A percentile compares a stretch with the other conserved stretches of the same genome.
Evolutionary conservation across 129 eudicot genomes (phyloP).

Genomic region (Sambucus nigra): DNA sequence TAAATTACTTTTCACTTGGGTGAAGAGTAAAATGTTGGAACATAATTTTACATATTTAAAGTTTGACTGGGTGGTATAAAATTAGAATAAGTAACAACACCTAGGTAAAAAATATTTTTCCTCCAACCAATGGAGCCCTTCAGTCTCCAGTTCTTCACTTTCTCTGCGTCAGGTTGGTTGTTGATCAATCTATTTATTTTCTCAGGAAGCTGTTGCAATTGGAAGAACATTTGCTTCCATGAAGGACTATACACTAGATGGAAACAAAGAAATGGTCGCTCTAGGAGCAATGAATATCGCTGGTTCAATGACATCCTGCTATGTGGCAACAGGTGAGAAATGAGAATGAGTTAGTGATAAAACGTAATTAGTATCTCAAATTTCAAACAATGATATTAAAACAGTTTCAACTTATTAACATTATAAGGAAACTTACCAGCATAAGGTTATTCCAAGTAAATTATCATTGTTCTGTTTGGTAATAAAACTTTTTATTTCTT

Average conservation of each 20-base stretch:
- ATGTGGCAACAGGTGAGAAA: constrained; percentile 64
- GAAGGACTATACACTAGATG: constrained; percentile 75
- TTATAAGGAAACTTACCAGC: neutral
- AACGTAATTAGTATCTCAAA: neutral
- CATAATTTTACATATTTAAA: too few relatives aligned
- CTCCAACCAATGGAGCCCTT: too few relatives aligned
- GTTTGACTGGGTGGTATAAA: too few relatives aligned
- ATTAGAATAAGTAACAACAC: too few relatives aligned
- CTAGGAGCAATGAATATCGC: constrained; percentile 70
- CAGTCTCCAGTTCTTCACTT: too few relatives aligned
- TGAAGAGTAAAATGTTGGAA: too few relatives aligned
- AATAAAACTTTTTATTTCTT: neutral
- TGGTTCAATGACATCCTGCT: constrained; percentile 86
- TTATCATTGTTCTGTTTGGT: neutral
- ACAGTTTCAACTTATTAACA: too few relatives aligned
- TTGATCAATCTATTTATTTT: neutral
- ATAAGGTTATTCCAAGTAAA: neutral
- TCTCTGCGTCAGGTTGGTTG: neutral
- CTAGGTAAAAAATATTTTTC: too few relatives aligned
- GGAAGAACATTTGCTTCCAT: constrained; percentile 83
- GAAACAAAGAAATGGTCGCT: constrained; percentile 90
- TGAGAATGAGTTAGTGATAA: neutral
- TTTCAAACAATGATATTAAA: neutral
- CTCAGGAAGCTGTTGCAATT: constrained; percentile 85
- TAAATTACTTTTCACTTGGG: neutral